These are phyloP conservation scores for Leccinum solheimii DNA, from an alignment of 1,284 basidiomycete genomes.

Conservation along the genomic window DNA sequence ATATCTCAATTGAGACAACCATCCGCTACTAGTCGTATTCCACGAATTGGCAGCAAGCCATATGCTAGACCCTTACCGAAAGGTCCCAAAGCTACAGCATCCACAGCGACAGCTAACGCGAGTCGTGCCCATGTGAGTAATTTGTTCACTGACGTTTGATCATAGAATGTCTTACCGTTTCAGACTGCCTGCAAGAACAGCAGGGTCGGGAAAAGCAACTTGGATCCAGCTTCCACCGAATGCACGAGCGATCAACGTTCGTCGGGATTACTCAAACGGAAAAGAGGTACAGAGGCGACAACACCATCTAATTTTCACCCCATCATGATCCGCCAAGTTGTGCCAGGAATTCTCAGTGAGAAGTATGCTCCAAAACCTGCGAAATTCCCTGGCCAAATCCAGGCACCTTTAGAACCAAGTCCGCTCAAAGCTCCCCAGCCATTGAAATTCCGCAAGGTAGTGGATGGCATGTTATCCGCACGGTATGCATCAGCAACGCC, in stretches of 20 bases:
- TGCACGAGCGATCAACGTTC: conserved; percentile 12
- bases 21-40: conserved; percentile 61
- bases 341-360: conserved; percentile 37
- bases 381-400: conserved; percentile 16
- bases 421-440: conserved; percentile 26
- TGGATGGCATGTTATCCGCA: conserved; percentile 37
- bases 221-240: conserved; percentile 26
- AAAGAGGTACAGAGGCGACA: conserved; percentile 37
- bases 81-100: conserved; percentile 5
- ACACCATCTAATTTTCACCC: conserved; percentile 29
- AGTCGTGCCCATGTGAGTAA: conserved; percentile 21
- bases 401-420: conserved; percentile 14
- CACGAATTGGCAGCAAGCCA: conserved; percentile 65
- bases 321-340: conserved; percentile 37
- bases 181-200: conserved; percentile 19
- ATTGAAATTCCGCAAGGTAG: conserved; percentile 38
- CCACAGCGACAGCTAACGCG: conserved; percentile 5
- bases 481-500: conserved; percentile 27
- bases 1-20: conserved; percentile 56
- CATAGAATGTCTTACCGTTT: conserved; percentile 14
- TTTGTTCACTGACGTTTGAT: conserved; percentile 5
- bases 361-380: conserved; percentile 31
- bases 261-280: conserved; percentile 41
- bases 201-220: conserved; percentile 24
- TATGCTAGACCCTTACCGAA: conserved; percentile 49